Evolutionary conservation across 1,139 yeast species (phyloP).

Genomic region (Sugiyamaella novakii): DNA sequence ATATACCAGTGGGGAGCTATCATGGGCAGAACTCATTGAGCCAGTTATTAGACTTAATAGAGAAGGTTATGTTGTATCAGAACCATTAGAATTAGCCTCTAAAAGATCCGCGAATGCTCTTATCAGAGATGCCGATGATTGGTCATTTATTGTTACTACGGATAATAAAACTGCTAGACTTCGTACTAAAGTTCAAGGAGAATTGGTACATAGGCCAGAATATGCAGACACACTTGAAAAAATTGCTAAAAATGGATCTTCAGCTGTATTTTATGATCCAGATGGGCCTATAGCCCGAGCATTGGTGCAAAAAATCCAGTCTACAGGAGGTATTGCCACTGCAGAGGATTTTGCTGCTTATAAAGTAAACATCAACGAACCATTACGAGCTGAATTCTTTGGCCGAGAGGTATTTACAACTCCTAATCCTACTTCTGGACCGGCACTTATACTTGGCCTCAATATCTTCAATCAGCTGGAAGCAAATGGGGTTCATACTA

Average conservation of each 20-base stretch:
- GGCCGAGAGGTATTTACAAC: conserved; percentile 63
- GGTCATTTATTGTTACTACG: conserved; percentile 42
- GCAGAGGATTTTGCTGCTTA: conserved; percentile 67
- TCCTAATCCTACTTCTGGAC: conserved; percentile 82
- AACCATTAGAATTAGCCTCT: conserved; percentile 50
- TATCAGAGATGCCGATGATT: conserved; percentile 27
- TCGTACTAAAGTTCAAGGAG: conserved; percentile 50
- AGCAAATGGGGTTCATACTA: conserved; percentile 39
- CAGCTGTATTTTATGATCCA: conserved; percentile 80
- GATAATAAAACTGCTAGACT: conserved; percentile 37
- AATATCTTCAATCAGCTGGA: conserved; percentile 48
- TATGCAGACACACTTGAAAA: conserved; percentile 66
- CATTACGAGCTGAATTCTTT: conserved; percentile 53
- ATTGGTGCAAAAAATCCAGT: conserved; percentile 50
- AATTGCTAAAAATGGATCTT: conserved; percentile 74
- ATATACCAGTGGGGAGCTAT: conserved; percentile 70
- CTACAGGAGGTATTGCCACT: conserved; percentile 63
- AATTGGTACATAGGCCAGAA: conserved; percentile 57
- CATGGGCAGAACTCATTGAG: conserved; percentile 71
- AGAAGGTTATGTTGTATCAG: conserved; percentile 64
- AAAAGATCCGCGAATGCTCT: conserved; percentile 23
- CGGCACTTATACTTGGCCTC: conserved; percentile 76
- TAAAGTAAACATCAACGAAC: conserved; percentile 55
- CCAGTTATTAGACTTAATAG: conserved; percentile 75
- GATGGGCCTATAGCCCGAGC: conserved; percentile 67